Evolutionary conservation across 2,329 filamentous ascomycete genomes (phyloP).

Genomic region (Nemania sp.): DNA sequence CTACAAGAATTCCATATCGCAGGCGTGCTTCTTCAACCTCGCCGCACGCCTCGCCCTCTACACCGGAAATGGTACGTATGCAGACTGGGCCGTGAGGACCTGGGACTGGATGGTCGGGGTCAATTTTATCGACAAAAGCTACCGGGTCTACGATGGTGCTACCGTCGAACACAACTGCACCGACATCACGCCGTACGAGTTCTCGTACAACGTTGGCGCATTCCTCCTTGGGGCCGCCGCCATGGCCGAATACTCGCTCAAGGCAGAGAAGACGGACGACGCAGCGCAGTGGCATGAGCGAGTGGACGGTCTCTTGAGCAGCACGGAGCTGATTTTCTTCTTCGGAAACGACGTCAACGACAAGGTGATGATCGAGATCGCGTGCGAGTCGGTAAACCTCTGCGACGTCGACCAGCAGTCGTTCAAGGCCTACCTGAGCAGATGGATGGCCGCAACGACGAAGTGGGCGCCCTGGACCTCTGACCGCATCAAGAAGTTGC

Average conservation of each 20-base stretch:
- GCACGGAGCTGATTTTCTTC: slow-evolving; percentile 59
- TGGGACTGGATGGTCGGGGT: slow-evolving; percentile 70
- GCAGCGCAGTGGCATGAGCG: slow-evolving; percentile 61
- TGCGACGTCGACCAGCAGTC: slow-evolving; percentile 68
- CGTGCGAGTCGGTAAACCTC: slow-evolving; percentile 64
- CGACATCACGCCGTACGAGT: slow-evolving; percentile 63
- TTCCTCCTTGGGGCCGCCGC: slow-evolving; percentile 69
- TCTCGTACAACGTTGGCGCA: slow-evolving; percentile 70
- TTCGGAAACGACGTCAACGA: slow-evolving; percentile 50
- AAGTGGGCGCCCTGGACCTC: slow-evolving; percentile 67
- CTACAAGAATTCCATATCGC: slow-evolving; percentile 72
- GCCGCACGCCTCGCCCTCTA: slow-evolving; percentile 73
- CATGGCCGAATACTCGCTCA: slow-evolving; percentile 67
- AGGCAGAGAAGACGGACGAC: slow-evolving; percentile 35
- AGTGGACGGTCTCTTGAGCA: slow-evolving; percentile 60
- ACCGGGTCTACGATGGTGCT: slow-evolving; percentile 66
- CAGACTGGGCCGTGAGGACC: slow-evolving; percentile 73
- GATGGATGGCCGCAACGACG: slow-evolving; percentile 65
- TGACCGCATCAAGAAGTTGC: slow-evolving; percentile 55
- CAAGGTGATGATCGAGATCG: slow-evolving; percentile 64
- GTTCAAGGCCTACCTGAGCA: slow-evolving; percentile 66
- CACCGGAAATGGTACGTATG: slow-evolving; percentile 77
- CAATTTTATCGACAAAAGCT: slow-evolving; percentile 63
- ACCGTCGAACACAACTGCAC: slow-evolving; percentile 62
- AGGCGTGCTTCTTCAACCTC: slow-evolving; percentile 66